Conservation (phyloP, 371 early-diverging fungal genomes). For the Lichtheimia ornata region DNA sequence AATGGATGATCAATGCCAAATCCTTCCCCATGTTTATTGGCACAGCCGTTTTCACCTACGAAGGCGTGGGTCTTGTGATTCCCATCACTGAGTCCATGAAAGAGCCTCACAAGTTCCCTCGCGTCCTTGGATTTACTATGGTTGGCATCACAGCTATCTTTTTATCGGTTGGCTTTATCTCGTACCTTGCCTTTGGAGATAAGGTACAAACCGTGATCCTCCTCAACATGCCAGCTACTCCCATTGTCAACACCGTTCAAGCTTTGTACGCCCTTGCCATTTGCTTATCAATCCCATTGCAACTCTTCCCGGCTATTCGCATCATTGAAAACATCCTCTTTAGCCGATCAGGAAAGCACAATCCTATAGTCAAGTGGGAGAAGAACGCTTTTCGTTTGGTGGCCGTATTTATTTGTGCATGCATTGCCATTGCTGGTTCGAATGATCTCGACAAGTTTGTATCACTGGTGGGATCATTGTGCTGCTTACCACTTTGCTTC, state of each 20-base stretch:
- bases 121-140: conserved; percentile 71
- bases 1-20: conserved; percentile 65
- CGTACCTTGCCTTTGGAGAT: conserved; percentile 81
- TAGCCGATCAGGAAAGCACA: conserved; percentile 62
- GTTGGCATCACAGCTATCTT: conserved; percentile 71
- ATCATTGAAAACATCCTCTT: conserved; percentile 79
- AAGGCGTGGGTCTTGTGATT: conserved; percentile 83
- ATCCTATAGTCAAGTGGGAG: conserved; percentile 80
- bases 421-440: conserved; percentile 74
- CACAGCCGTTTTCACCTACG: conserved; percentile 88
- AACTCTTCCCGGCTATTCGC: conserved; percentile 85
- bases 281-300: conserved; percentile 80
- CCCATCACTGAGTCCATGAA: conserved; percentile 78
- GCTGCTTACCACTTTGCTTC: conserved; percentile 72
- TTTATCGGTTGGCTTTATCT: conserved; percentile 71
- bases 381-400: conserved; percentile 77
- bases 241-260: conserved; percentile 65
- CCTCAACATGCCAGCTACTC: conserved; percentile 72
- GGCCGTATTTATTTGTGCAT: conserved; percentile 60
- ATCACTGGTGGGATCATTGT: conserved; percentile 71
- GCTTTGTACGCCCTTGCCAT: conserved; percentile 84
- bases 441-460: conserved; percentile 83
- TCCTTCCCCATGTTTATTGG: conserved; percentile 84
- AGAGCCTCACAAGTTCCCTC: conserved; percentile 77
- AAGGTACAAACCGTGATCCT: conserved; percentile 79